These are phyloP conservation scores for Colletotrichum filicis DNA, from an alignment of 2,329 filamentous ascomycete genomes.

Conservation along the genomic window DNA sequence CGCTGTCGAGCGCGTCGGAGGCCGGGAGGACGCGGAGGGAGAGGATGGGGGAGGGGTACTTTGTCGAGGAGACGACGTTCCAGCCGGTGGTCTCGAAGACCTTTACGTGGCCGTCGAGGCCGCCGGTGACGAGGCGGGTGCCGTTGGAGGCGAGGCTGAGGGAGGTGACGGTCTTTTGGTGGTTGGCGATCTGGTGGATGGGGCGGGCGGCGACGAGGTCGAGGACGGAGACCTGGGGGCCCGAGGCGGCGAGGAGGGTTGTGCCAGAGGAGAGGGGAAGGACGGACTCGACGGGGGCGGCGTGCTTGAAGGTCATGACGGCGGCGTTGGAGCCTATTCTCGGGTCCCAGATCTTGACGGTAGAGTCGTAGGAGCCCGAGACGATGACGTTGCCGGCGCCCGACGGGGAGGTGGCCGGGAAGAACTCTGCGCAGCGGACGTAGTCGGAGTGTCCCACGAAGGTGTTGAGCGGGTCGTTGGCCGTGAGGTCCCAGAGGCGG, in stretches of 20 bases:
- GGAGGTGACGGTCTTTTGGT: slow-evolving; percentile 97
- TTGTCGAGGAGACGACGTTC: slow-evolving; percentile 95
- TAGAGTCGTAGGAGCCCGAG: slow-evolving; percentile 94
- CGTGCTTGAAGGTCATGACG: slow-evolving; percentile 95
- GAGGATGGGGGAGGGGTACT: slow-evolving; percentile 92
- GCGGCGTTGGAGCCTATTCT: slow-evolving; percentile 72
- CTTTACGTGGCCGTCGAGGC: slow-evolving; percentile 95
- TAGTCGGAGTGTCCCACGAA: slow-evolving; percentile 94
- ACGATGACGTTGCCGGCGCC: slow-evolving; percentile 80
- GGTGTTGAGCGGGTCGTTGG: slow-evolving; percentile 77
- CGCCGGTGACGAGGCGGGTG: slow-evolving; percentile 85
- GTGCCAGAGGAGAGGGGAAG: slow-evolving; percentile 88
- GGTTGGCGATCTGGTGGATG: slow-evolving; percentile 87
- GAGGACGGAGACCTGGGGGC: slow-evolving; percentile 88
- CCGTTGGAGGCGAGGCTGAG: slow-evolving; percentile 85
- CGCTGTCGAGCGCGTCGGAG: slow-evolving; percentile 43
- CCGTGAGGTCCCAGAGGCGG: slow-evolving; percentile 91
- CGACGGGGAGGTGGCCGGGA: slow-evolving; percentile 62
- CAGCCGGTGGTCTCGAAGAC: slow-evolving; percentile 93
- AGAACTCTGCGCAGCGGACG: slow-evolving; percentile 86
- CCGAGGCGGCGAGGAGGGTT: slow-evolving; percentile 84
- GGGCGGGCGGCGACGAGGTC: slow-evolving; percentile 93
- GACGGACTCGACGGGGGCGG: slow-evolving; percentile 89
- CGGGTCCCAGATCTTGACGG: slow-evolving; percentile 93
- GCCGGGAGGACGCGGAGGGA: slow-evolving; percentile 78